Evolutionary conservation across 805 yeast genomes (phyloP).

Genomic region (Wickerhamiella shivajii): DNA sequence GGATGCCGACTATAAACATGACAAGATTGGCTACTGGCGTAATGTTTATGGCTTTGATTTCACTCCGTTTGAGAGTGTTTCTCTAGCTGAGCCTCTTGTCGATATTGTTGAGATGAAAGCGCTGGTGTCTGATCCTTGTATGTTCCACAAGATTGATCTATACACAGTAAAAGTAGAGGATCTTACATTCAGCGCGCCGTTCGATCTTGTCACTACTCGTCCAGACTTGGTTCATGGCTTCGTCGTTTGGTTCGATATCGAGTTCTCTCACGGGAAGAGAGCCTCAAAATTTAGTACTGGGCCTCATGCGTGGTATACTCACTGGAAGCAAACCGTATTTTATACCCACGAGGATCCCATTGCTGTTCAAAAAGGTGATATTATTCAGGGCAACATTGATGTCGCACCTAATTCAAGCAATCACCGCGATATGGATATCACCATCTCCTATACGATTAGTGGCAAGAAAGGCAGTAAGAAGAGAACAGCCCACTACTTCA

Average conservation of each 20-base stretch:
- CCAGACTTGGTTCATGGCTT: constrained; percentile 78
- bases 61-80: constrained; percentile 72
- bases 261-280: constrained; percentile 39
- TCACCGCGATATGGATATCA: constrained; percentile 83
- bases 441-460: constrained; percentile 39
- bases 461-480: constrained; percentile 35
- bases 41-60: constrained; percentile 95
- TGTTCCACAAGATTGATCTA: constrained; percentile 70
- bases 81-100: constrained; percentile 88
- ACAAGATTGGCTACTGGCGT: constrained; percentile 88
- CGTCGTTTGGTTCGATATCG: constrained; percentile 90
- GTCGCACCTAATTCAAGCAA: constrained; percentile 64
- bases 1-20: constrained; percentile 82
- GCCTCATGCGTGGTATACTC: constrained; percentile 86
- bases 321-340: constrained; percentile 97
- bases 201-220: constrained; percentile 57
- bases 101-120: constrained; percentile 77
- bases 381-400: constrained; percentile 52
- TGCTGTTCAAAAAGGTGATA: constrained; percentile 62
- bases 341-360: constrained; percentile 64
- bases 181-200: constrained; percentile 58
- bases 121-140: constrained; percentile 57
- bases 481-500: constrained; percentile 52
- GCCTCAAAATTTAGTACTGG: constrained; percentile 77
- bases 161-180: constrained; percentile 78